Conservation (phyloP, 2,329 filamentous ascomycete species). For the Aureobasidium sp. region DNA sequence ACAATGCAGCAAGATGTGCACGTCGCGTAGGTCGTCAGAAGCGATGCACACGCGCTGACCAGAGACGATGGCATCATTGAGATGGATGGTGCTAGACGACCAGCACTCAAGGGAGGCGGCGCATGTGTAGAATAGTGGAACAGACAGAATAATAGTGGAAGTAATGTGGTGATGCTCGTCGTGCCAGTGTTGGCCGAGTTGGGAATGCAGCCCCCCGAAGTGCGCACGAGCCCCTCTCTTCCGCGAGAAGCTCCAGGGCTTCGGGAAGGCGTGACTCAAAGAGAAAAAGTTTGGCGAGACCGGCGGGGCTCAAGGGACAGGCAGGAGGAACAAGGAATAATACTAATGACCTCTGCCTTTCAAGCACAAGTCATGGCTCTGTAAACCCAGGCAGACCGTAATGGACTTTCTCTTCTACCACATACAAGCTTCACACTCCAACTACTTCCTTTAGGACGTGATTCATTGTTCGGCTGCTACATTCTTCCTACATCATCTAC, state of each 20-base stretch:
- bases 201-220: neutral
- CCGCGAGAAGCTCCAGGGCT: neutral
- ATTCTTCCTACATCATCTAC: neutral
- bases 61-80: neutral
- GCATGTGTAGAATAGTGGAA: neutral
- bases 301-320: neutral
- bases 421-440: slow-evolving; percentile 28
- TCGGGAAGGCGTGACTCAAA: slow-evolving; percentile 10
- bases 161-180: neutral
- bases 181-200: neutral
- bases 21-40: neutral
- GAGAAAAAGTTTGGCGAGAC: slow-evolving; percentile 12
- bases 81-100: neutral
- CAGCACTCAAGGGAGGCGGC: neutral
- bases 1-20: neutral
- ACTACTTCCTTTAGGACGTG: slow-evolving; percentile 25
- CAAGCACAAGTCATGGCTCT: neutral
- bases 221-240: neutral
- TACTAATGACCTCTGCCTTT: neutral
- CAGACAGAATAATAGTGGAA: neutral
- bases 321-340: neutral
- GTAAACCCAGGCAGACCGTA: slow-evolving; percentile 4
- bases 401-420: slow-evolving; percentile 32
- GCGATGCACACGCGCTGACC: neutral
- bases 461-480: neutral